Evolutionary conservation across 331 rosid genomes (phyloP), one percentile per base, ranked within the genome.

Genomic region (Rosa hybrid): DNA sequence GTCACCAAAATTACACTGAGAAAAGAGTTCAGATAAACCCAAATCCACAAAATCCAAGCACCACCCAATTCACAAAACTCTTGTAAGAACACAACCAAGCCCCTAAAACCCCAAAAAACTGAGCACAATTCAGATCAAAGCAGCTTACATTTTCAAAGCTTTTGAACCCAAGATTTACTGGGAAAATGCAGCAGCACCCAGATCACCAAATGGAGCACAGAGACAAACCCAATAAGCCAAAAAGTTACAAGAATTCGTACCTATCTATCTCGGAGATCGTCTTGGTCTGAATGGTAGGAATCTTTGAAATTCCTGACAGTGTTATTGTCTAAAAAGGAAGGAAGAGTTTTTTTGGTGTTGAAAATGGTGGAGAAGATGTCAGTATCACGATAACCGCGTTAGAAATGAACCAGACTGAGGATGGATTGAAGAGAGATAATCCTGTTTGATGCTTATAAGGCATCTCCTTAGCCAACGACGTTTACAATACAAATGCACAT

Each of bases 111-210:
- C 64, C 54, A 6, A 34, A 60, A 68, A 81, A 57, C 81, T 48
- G 27, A 69, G 81, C 81, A 53, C 38, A 77, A 69, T 64, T 21
- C 72, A 74, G 81, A 87, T 80, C 86, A 81, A 80, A 25, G 77
- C 78, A 42, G 9, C 44, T 53, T 44, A 38, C 12, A n/a, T 18
- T 72, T 12, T 30, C 63, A 65, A 78, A 23, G 77, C 70, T n/a
- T 41, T 62, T 20, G 50, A 70, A 38, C 65, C n/a, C 60, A 56
- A 42, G 34, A 38, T 23, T 23, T 8, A 83, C 41, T 27, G 44
- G 42, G 16, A 18, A 74, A 84, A 83, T 83, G 92, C 81, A 83
- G 81, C 83, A 74, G 4, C 42, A 69, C 86, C 74, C 87, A 88
- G 91, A 87, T 87, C 89, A 72, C 82, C 77, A 78, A 83, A 80